phyloP scores from a whole-genome alignment of 169 alveolate genomes.

The Plasmodium gaboni region DNA sequence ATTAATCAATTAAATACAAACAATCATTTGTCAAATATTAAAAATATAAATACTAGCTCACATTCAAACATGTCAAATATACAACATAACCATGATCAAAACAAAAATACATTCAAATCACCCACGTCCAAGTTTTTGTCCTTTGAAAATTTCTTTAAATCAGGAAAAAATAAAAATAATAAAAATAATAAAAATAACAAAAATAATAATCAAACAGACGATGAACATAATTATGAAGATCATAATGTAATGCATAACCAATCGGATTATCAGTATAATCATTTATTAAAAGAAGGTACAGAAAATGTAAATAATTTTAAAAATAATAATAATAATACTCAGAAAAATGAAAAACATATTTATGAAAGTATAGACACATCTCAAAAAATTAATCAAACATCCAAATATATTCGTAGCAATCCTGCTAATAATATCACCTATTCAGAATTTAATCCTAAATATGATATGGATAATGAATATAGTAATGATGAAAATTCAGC shows the following conservation, averaged over 20 bases:
- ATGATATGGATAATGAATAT: neutral
- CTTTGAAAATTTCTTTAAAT: slow-evolving; percentile 62
- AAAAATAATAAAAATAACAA: neutral
- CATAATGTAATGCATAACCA: neutral
- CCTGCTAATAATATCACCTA: neutral
- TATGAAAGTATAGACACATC: too few relatives aligned
- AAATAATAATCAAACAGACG: neutral
- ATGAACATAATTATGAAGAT: neutral
- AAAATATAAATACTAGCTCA: neutral
- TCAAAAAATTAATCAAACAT: too few relatives aligned
- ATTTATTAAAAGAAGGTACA: neutral
- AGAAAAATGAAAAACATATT: too few relatives aligned
- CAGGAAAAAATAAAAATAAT: neutral
- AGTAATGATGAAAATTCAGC: slow-evolving; percentile 2
- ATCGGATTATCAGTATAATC: neutral
- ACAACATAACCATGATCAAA: too few relatives aligned
- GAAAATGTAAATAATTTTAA: too few relatives aligned
- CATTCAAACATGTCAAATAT: neutral
- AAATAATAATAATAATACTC: too few relatives aligned
- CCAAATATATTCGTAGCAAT: too few relatives aligned
- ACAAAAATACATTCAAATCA: neutral
- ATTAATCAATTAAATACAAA: too few relatives aligned
- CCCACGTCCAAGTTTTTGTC: slow-evolving; percentile 43
- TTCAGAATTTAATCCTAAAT: neutral
- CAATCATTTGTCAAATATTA: too few relatives aligned